phyloP scores from a whole-genome alignment of 2,329 filamentous ascomycete genomes.

The Thelonectria discophora region DNA sequence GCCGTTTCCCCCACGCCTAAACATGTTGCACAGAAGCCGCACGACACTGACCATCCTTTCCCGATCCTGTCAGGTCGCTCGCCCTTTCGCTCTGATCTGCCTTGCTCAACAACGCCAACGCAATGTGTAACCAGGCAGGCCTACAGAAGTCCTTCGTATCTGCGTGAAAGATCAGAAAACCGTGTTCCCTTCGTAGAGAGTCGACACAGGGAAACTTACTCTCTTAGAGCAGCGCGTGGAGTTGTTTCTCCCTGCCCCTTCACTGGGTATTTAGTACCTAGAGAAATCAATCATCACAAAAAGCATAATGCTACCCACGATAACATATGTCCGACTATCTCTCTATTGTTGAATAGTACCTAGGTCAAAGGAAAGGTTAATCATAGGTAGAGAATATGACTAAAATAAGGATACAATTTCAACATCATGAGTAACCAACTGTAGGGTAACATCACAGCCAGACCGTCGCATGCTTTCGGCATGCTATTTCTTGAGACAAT shows the following conservation, averaged over 20 bases:
- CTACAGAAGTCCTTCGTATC: conserved; percentile 72
- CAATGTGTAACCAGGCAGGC: conserved; percentile 68
- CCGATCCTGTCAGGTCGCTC: conserved; percentile 61
- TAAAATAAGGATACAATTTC: no score
- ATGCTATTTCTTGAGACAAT: no score
- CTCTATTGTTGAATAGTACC: no score
- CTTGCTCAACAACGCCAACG: conserved; percentile 71
- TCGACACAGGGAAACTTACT: conserved; percentile 25
- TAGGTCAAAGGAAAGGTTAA: no score
- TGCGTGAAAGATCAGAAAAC: conserved; percentile 68
- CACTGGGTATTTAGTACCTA: no score
- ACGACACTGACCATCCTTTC: conserved; percentile 46
- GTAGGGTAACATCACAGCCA: no score
- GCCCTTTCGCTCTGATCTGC: conserved; percentile 59
- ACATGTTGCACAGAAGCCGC: conserved; percentile 43
- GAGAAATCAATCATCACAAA: no score
- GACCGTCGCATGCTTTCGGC: no score
- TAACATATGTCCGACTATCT: no score
- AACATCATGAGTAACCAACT: no score
- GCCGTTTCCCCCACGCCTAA: conserved; percentile 25
- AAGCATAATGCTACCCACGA: no score
- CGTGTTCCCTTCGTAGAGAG: conserved; percentile 73
- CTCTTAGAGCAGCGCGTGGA: neutral
- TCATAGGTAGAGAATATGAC: no score
- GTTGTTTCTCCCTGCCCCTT: neutral